Conservation (phyloP, 306 rosid genomes). For the Leucaena leucocephala region DNA sequence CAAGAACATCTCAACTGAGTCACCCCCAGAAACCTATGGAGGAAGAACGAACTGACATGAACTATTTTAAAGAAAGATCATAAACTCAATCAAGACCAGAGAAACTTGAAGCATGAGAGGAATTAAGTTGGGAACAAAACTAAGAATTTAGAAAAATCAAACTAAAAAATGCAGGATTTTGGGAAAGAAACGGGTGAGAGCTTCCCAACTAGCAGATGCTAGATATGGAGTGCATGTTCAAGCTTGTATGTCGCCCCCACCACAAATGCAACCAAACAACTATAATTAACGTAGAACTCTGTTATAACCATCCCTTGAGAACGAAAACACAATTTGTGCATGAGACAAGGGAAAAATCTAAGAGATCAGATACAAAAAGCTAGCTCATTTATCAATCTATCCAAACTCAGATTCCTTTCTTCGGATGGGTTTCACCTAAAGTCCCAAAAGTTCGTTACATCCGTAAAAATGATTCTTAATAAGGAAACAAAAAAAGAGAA, state of each 20-base stretch:
- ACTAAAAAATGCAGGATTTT: conserved; percentile 9
- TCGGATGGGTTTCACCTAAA: conserved; percentile 43
- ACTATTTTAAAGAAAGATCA: conserved; percentile 1
- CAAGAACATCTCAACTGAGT: not conserved
- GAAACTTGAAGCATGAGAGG: conserved; percentile 11
- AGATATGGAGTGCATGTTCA: not conserved
- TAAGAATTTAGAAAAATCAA: conserved; percentile 23
- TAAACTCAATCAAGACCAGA: conserved; percentile 6
- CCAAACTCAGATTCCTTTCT: conserved; percentile 59
- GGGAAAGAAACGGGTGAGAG: not conserved
- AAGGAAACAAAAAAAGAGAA: not conserved
- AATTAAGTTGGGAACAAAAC: conserved; percentile 9
- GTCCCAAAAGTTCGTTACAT: conserved; percentile 40
- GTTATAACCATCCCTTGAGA: not conserved
- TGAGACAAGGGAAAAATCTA: conserved; percentile 38
- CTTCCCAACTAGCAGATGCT: conserved; percentile 16
- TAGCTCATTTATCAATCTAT: conserved; percentile 27
- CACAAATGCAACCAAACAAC: conserved; percentile 23
- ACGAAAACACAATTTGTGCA: conserved; percentile 1
- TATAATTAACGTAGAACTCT: conserved; percentile 17
- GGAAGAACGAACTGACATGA: not conserved
- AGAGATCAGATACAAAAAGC: conserved; percentile 26
- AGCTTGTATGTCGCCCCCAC: not conserved
- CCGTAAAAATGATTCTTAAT: conserved; percentile 36
- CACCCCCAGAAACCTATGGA: not conserved